Percentiles rank a stretch among this genome's conserved stretches.
Evolutionary conservation across 352 stramenopile genomes (phyloP).

Genomic region (Globisporangium echinulatum): DNA sequence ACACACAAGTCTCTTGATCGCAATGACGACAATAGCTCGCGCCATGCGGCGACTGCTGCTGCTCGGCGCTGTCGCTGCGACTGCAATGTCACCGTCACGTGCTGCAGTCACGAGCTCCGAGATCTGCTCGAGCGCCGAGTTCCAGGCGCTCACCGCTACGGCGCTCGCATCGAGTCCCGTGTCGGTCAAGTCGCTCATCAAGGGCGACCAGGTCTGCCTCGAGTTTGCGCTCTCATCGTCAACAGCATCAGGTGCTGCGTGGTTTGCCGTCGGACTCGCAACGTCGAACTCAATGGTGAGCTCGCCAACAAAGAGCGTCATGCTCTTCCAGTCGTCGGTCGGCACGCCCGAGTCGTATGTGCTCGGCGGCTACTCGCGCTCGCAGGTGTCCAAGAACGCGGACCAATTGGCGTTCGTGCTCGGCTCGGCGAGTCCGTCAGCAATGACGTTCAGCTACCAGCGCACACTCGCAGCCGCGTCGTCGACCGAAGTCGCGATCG

Average conservation of each 20-base stretch:
- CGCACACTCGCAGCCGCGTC: constrained; percentile 44
- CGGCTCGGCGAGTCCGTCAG: constrained; percentile 23
- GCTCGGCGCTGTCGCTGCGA: not conserved
- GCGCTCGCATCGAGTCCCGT: constrained; percentile 53
- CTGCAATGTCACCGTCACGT: not conserved
- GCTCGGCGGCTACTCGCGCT: constrained; percentile 39
- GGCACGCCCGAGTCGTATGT: constrained; percentile 36
- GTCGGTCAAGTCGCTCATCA: constrained; percentile 46
- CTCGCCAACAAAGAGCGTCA: constrained; percentile 55
- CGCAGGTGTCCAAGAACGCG: constrained; percentile 28
- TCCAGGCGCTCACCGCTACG: constrained; percentile 34
- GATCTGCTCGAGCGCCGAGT: constrained; percentile 57
- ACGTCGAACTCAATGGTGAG: constrained; percentile 52
- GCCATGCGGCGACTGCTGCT: not conserved
- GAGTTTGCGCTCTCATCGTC: constrained; percentile 50
- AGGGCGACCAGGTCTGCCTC: constrained; percentile 54
- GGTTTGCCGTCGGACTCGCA: constrained; percentile 60
- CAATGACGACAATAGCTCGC: not conserved
- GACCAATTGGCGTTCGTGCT: constrained; percentile 37
- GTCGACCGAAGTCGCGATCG: constrained; percentile 41
- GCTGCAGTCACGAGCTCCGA: constrained; percentile 16
- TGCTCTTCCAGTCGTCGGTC: constrained; percentile 54
- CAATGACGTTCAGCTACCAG: constrained; percentile 70
- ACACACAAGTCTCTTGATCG: not conserved
- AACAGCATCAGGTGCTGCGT: constrained; percentile 25